Conservation (phyloP, 768 basidiomycete genomes). For the Russula olivacea region DNA sequence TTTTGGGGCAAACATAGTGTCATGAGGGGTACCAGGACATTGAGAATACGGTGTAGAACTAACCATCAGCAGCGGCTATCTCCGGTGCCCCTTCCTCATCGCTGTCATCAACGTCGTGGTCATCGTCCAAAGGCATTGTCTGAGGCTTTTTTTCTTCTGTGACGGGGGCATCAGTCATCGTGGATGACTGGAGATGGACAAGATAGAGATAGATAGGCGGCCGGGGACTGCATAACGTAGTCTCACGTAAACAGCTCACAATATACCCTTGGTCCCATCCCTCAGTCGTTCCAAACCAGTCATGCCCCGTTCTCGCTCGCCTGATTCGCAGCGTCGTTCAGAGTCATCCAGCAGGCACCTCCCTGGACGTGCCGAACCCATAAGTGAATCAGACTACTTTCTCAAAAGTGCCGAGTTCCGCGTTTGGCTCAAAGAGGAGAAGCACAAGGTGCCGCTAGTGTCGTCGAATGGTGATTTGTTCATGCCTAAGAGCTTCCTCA, state of each 20-base stretch:
- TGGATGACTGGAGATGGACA: constrained; percentile 1
- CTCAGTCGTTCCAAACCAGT: not conserved
- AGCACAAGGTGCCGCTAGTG: constrained; percentile 44
- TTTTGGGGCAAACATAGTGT: not conserved
- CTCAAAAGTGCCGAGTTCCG: constrained; percentile 83
- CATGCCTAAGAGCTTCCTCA: constrained; percentile 29
- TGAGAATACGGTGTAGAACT: constrained; percentile 25
- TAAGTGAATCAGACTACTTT: constrained; percentile 85
- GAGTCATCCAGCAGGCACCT: constrained; percentile 31
- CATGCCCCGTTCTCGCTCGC: constrained; percentile 22
- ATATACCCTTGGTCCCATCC: not conserved
- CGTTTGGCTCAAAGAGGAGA: constrained; percentile 76
- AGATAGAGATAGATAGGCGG: constrained; percentile 3
- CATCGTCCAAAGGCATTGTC: constrained; percentile 15
- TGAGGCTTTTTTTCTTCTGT: constrained; percentile 23
- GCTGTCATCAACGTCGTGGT: constrained; percentile 31
- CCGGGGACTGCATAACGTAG: not conserved
- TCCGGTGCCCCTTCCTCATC: constrained; percentile 33
- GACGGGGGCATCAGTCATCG: constrained; percentile 15
- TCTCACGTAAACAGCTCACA: constrained; percentile 14
- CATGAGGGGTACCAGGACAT: not conserved
- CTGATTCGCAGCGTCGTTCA: constrained; percentile 13
- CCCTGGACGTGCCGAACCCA: constrained; percentile 52
- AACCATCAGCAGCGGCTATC: constrained; percentile 30
- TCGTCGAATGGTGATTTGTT: constrained; percentile 3